Conservation (phyloP, 2,329 filamentous ascomycete species). For the Aaosphaeria pasadenensis region DNA sequence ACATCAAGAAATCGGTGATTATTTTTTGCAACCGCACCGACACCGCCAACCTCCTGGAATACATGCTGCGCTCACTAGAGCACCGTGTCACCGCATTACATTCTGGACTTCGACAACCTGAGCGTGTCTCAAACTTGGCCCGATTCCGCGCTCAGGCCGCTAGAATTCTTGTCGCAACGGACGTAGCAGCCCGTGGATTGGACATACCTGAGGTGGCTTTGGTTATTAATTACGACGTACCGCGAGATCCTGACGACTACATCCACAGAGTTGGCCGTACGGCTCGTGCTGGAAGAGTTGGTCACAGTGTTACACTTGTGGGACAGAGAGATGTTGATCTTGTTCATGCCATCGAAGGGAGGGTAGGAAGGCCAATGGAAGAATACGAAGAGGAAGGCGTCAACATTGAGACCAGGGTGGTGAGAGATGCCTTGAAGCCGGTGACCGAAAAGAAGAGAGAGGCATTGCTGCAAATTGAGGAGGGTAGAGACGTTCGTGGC, state of each 20-base stretch:
- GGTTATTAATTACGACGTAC: slow-evolving; percentile 94
- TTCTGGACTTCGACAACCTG: slow-evolving; percentile 78
- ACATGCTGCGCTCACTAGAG: slow-evolving; percentile 77
- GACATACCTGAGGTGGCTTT: slow-evolving; percentile 91
- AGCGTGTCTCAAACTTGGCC: slow-evolving; percentile 82
- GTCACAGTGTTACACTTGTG: slow-evolving; percentile 82
- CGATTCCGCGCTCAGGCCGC: slow-evolving; percentile 89
- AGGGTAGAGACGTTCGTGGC: slow-evolving; percentile 87
- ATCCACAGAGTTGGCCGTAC: slow-evolving; percentile 96
- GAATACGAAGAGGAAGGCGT: slow-evolving; percentile 87
- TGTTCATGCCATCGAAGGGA: slow-evolving; percentile 82
- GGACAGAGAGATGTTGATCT: slow-evolving; percentile 91
- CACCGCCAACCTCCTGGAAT: slow-evolving; percentile 85
- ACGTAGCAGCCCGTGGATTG: slow-evolving; percentile 89
- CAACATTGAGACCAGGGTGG: slow-evolving; percentile 85
- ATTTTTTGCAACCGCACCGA: slow-evolving; percentile 92
- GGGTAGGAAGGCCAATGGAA: slow-evolving; percentile 77
- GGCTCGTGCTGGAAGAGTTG: slow-evolving; percentile 81
- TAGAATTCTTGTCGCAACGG: slow-evolving; percentile 87
- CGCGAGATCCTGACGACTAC: slow-evolving; percentile 94
- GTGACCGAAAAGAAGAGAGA: slow-evolving; percentile 96
- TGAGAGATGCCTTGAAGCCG: slow-evolving; percentile 79
- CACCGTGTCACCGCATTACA: slow-evolving; percentile 92
- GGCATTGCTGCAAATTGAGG: slow-evolving; percentile 85
- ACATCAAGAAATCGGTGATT: slow-evolving; percentile 74